Evolutionary conservation across 2,329 filamentous ascomycete genomes (phyloP), one percentile per base, ranked within the genome.

Genomic region (Drechslerella dactyloides): DNA sequence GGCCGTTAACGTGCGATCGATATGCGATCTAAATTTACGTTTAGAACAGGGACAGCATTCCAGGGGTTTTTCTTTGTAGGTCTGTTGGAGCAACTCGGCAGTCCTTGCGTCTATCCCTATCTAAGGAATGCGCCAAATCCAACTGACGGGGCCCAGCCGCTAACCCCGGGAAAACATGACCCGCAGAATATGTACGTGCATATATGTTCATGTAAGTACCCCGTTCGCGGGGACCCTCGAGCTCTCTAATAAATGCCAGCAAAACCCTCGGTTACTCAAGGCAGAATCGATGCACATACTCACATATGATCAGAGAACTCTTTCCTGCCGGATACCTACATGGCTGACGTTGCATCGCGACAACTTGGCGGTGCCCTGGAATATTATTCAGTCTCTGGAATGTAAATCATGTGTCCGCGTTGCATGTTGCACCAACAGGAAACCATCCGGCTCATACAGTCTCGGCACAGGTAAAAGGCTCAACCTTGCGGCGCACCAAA

Each of bases 271-370:
- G 44, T 48, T 23, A 5, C 44, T 19, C 15, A 21, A 48, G 19
- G 17, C n/a, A 19, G 15, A 48, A 19, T 19, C 24, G 44, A 23
- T 44, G 46, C 21, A 54, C 30, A 54, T 42, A 52, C 51, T 3
- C 27, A 24, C 40, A 52, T 27, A 27, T 13, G 7, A 21, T 24
- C 17, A 42, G 44, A 10, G 50, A 24, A 37, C 24, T 40, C 40
- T 60, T 24, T 54, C 35, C 23, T 44, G 35, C 17, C 56, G 51
- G 55, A 52, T 48, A 57, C 37, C 46, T 59, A 51, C 66, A 59
- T 64, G 40, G 35, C 54, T 70, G 57, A 64, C 66, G 59, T 70
- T 70, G 54, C 58, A 70, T 70, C 46, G 53, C 58, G 37, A 19
- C 33, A 52, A 53, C 44, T 42, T 44, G 46, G 46, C 6, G 42